Base-by-base conservation (phyloP, 164 flowering plant genomes). In the Cinnamomum chago region DNA sequence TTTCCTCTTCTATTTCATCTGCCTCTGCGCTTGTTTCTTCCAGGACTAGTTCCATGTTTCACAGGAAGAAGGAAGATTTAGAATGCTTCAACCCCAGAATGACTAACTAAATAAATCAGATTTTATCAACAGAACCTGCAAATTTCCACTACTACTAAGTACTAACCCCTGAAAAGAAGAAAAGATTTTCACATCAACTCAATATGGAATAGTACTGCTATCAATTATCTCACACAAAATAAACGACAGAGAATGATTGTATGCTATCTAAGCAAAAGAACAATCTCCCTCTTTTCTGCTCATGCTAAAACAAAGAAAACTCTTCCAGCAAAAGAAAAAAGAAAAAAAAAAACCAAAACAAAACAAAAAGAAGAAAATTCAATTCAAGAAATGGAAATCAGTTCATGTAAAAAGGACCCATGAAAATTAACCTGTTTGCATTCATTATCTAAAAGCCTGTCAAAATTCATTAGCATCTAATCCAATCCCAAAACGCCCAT, bases 1-100 rank as follows among this genome's bases (percentile, higher is more conserved):
- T 58, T 22, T 73, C 14, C 35, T 82, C 86, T 74, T 81, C 88
- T 66, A 77, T 64, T 52, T 82, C 88, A 72, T 88, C 96, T 17
- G 72, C 51, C 15, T 86, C 77, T 47, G 70, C 20, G 17, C 24
- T 22, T 47, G 5, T 68, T 20, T 87, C 50, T 47, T 68, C 70
- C 17, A 15, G 73, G 73, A 50, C 79, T 60, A 83, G 68, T 52
- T 81, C 87, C 90, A 87, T 85, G 2, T n/a, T 25, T 30, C 10
- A 30, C 22, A 17, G 40, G 28, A 40, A 40, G 47, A 35, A 40
- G 47, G 47, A 40, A 5, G 9, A 40, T 40, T 40, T 40, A 40
- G 47, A 40, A 40, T 7, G 47, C 47, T 40, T 40, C 47, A 40
- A 9, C 47, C 47, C 25, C 58, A 50, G 6, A 47, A 40, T 68